A percentile compares a stretch with the other conserved stretches of the same genome.
Conservation (phyloP, 495 filamentous ascomycete genomes). For the Neurospora intermedia region DNA sequence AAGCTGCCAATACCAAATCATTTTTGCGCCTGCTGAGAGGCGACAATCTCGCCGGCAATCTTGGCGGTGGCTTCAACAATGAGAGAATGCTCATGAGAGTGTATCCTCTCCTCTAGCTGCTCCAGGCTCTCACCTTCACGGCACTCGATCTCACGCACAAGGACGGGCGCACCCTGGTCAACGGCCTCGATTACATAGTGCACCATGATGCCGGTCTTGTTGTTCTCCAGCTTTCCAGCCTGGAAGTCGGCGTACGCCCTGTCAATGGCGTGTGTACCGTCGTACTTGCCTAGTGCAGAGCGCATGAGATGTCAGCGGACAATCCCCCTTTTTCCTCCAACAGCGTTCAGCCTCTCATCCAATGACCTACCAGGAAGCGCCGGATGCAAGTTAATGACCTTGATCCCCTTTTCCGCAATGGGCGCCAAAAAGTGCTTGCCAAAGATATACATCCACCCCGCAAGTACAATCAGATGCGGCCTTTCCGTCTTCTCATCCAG, state of each 20-base stretch:
- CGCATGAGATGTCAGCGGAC: neutral
- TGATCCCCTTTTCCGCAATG: slow-evolving; percentile 45
- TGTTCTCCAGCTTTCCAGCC: slow-evolving; percentile 54
- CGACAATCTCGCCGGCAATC: slow-evolving; percentile 34
- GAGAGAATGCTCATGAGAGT: slow-evolving; percentile 55
- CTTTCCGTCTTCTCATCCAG: slow-evolving; percentile 26
- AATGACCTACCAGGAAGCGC: slow-evolving; percentile 43
- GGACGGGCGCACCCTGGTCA: slow-evolving; percentile 67
- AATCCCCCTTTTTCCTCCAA: neutral
- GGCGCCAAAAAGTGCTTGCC: slow-evolving; percentile 46
- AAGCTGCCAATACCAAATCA: neutral
- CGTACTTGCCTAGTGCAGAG: slow-evolving; percentile 46
- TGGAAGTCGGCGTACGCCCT: slow-evolving; percentile 67
- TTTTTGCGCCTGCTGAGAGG: neutral
- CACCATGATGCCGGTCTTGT: slow-evolving; percentile 83
- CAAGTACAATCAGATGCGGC: slow-evolving; percentile 60
- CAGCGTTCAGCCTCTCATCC: neutral
- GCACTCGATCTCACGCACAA: slow-evolving; percentile 62
- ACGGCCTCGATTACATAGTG: slow-evolving; percentile 81
- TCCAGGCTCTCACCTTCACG: slow-evolving; percentile 54
- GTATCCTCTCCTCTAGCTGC: slow-evolving; percentile 59
- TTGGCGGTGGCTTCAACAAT: slow-evolving; percentile 57
- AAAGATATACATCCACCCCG: slow-evolving; percentile 60
- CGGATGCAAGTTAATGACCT: slow-evolving; percentile 82
- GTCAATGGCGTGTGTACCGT: slow-evolving; percentile 69